Base-by-base conservation (phyloP, 1,284 basidiomycete species). In the Rhodotorula sp. region DNA sequence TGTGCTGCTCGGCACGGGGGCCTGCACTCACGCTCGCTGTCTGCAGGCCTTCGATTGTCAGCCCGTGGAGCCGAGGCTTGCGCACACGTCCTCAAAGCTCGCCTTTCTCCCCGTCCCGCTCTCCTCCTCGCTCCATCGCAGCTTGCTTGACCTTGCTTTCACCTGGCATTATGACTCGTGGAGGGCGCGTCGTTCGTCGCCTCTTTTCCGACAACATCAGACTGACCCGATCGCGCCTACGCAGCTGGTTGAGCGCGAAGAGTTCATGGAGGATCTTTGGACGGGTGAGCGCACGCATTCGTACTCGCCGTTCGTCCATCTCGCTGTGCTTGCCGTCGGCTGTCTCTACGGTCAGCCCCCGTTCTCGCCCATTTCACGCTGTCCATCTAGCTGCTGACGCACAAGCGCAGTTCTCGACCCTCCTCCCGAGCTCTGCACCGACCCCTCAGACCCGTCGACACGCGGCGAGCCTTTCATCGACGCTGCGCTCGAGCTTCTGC, bases 361-460 rank as follows among this genome's bases (percentile, higher is more conserved):
- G 1, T 25, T 0, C 5, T 4, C 41, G 5, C 10, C n/a, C 19
- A 13, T 3, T 42, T 0, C 34, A 34, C 34, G 34, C 34, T 34
- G 1, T 4, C 10, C 16, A 3, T 4, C 12, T 10, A 0, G 21
- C 44, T 41, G n/a, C 17, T 5, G 21, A 2, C 23, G 2, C n/a
- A 21, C 13, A 7, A 17, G 21, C 41, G 21, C 41, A 57, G 55
- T 57, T 41, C 41, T 44, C 34, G 41, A 57, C 5, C 55, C 55
- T 0, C 55, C 55, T 7, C 21, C 55, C 41, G 41, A 23, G 21
- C 34, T 57, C 41, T 57, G 55, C 41, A 13, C 34, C 19, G 21
- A 42, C 12, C 55, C 55, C 5, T 9, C 19, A 10, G 41, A 57
- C 55, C 41, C 55, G 3, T 13, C 41, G 3, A 57, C 55, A 8